Evolutionary conservation across 2,329 filamentous ascomycete genomes (phyloP).

Genomic region (Aureobasidium mangrovei): DNA sequence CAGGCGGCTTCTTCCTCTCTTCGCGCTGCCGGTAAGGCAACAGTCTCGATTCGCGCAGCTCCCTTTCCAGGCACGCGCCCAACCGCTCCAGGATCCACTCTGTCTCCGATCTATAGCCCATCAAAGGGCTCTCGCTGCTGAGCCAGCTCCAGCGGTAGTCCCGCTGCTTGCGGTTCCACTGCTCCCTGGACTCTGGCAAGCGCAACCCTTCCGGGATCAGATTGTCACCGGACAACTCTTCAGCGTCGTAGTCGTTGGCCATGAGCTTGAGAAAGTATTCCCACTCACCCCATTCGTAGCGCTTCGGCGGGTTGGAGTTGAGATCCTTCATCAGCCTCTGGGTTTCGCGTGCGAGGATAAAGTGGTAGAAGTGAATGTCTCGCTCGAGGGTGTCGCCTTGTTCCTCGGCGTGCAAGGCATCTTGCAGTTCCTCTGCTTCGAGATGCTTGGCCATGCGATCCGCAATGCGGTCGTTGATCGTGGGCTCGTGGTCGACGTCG

Average conservation of each 20-base stretch:
- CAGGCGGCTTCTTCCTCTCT: constrained; percentile 23
- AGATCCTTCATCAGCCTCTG: constrained; percentile 36
- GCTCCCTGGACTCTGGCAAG: constrained; percentile 16
- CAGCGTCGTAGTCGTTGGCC: constrained; percentile 36
- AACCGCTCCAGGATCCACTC: constrained; percentile 66
- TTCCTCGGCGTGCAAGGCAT: constrained; percentile 33
- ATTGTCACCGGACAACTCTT: constrained; percentile 17
- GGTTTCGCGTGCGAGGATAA: constrained; percentile 37
- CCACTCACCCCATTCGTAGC: constrained; percentile 35
- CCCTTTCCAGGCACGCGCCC: constrained; percentile 46
- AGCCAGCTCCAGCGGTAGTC: constrained; percentile 60
- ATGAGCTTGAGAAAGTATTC: constrained; percentile 41
- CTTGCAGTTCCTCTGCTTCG: constrained; percentile 33
- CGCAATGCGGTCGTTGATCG: constrained; percentile 16
- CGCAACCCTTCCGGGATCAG: constrained; percentile 17
- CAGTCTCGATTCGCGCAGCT: constrained; percentile 30
- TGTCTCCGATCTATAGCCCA: constrained; percentile 58
- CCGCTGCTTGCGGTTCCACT: constrained; percentile 15
- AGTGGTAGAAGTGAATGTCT: constrained; percentile 46
- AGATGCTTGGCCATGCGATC: constrained; percentile 32
- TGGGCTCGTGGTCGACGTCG: constrained; percentile 10
- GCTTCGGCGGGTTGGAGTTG: constrained; percentile 28
- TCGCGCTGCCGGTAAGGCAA: constrained; percentile 22
- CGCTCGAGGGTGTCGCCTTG: constrained; percentile 36
- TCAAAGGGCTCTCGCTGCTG: constrained; percentile 57